phyloP scores from a whole-genome alignment of 495 filamentous ascomycete genomes.

The Penicillium samsonianum region DNA sequence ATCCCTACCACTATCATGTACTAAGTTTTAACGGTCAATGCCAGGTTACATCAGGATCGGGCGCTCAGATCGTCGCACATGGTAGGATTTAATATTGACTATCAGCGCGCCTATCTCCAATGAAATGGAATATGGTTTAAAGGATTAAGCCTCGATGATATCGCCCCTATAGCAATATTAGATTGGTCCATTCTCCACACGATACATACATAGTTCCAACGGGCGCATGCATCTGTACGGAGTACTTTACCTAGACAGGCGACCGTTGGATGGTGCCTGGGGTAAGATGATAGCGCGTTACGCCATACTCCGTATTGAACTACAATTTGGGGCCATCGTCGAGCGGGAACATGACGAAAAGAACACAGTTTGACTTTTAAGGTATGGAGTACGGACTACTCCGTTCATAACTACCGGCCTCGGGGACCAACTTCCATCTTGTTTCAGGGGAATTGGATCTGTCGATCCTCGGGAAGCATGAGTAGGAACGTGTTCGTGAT shows the following conservation, averaged over 20 bases:
- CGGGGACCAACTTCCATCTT: background rate
- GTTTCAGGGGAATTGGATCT: background rate
- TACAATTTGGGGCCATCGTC: background rate
- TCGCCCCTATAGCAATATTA: background rate
- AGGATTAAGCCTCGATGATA: background rate
- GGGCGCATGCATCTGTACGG: background rate
- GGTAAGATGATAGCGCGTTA: background rate
- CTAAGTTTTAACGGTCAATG: background rate
- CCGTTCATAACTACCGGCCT: background rate
- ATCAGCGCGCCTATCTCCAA: background rate
- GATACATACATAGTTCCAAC: constrained; percentile 9
- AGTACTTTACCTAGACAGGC: constrained; percentile 2
- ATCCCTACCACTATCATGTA: background rate
- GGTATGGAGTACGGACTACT: background rate
- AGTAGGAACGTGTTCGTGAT: constrained; percentile 1
- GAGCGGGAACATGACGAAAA: background rate
- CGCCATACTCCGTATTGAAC: constrained; percentile 2
- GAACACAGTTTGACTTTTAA: background rate
- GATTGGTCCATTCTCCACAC: constrained; percentile 9
- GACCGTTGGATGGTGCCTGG: constrained; percentile 5
- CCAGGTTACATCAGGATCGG: constrained; percentile 2
- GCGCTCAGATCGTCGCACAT: constrained; percentile 2
- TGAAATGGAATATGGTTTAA: background rate
- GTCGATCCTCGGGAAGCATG: constrained; percentile 1
- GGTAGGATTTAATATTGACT: background rate